These are phyloP conservation scores for Hypoxylon rubiginosum DNA, from an alignment of 2,329 filamentous ascomycete species.

Conservation along the genomic window DNA sequence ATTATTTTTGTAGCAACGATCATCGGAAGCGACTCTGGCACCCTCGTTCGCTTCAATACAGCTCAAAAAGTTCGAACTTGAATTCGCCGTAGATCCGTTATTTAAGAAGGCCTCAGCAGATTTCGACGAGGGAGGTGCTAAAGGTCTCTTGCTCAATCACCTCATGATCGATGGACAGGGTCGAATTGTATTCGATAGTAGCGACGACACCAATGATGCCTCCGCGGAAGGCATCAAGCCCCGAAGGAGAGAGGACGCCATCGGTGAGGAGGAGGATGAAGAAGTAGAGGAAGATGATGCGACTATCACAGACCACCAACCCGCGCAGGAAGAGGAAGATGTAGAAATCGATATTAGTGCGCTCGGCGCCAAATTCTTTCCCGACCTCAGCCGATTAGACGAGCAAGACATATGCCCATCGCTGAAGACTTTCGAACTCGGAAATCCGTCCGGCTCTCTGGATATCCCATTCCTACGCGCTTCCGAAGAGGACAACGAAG, in stretches of 20 bases:
- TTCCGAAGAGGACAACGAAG: constrained; percentile 82
- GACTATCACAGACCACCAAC: constrained; percentile 57
- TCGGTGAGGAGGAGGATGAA: constrained; percentile 57
- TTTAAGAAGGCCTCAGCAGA: constrained; percentile 99
- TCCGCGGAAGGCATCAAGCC: constrained; percentile 57
- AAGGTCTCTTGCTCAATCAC: constrained; percentile 94
- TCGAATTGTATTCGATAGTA: constrained; percentile 97
- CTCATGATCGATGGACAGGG: constrained; percentile 94
- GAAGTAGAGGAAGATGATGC: constrained; percentile 51
- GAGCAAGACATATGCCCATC: constrained; percentile 95
- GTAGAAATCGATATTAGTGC: constrained; percentile 83
- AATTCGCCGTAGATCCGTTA: constrained; percentile 96
- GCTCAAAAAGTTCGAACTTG: constrained; percentile 96
- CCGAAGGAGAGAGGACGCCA: constrained; percentile 53
- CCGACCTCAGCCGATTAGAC: constrained; percentile 81
- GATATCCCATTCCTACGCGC: constrained; percentile 94
- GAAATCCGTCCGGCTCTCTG: constrained; percentile 84
- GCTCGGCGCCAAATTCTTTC: constrained; percentile 86
- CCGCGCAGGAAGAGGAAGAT: constrained; percentile 66
- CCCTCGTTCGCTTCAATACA: constrained; percentile 89
- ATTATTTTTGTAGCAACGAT: constrained; percentile 69
- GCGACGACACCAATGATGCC: constrained; percentile 80
- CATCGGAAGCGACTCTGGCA: constrained; percentile 92
- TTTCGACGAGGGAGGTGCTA: constrained; percentile 97
- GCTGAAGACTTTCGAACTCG: constrained; percentile 92